Evolutionary conservation across 75 land plant species (phyloP).

Genomic region (Selaginella tamariscina): DNA sequence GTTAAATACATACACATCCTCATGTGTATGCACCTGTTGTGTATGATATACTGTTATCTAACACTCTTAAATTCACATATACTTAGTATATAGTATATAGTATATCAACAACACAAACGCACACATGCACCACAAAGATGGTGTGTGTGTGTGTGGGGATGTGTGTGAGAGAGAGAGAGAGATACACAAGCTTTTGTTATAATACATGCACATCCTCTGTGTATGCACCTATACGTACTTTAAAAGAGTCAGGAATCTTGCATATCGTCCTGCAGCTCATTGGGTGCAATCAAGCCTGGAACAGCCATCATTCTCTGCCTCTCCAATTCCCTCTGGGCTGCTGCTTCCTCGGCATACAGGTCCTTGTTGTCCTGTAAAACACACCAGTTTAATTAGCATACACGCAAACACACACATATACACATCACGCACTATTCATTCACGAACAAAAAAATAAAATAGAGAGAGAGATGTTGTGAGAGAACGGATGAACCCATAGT

Average conservation of each 20-base stretch:
- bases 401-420: too few relatives aligned
- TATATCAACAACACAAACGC: background rate
- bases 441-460: too few relatives aligned
- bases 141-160: background rate
- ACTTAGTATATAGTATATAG: too few relatives aligned
- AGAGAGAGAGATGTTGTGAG: too few relatives aligned
- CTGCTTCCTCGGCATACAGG: slow-evolving; percentile 92
- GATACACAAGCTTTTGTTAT: too few relatives aligned
- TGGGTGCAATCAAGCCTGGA: slow-evolving; percentile 94
- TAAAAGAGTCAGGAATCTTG: slow-evolving; percentile 46
- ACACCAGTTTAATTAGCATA: background rate
- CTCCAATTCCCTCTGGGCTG: slow-evolving; percentile 77
- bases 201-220: background rate
- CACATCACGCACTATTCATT: too few relatives aligned
- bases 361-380: slow-evolving; percentile 89
- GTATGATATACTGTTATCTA: background rate
- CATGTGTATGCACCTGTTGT: background rate
- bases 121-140: slow-evolving; percentile 17
- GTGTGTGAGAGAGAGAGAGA: too few relatives aligned
- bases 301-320: slow-evolving; percentile 78
- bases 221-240: background rate
- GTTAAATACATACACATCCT: background rate
- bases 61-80: background rate
- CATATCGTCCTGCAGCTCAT: slow-evolving; percentile 94
- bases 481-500: too few relatives aligned